phyloP scores from a whole-genome alignment of 2,329 filamentous ascomycete species.

The Elsinoe perseae region DNA sequence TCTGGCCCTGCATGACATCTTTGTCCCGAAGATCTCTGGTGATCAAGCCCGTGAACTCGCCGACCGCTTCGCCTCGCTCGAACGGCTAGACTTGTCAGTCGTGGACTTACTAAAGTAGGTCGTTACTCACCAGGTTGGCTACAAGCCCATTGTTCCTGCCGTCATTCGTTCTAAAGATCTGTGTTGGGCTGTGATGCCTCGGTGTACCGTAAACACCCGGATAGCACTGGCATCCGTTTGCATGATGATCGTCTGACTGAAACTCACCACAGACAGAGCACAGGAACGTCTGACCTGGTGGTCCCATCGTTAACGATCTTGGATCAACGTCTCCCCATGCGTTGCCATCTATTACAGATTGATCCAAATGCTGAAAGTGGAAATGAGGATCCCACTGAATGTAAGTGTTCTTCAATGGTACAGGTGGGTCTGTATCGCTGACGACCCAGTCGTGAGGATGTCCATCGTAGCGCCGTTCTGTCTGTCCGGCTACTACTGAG shows the following conservation, averaged over 20 bases:
- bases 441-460: constrained; percentile 49
- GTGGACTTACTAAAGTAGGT: not conserved
- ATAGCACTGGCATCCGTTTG: constrained; percentile 48
- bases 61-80: constrained; percentile 46
- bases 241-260: constrained; percentile 44
- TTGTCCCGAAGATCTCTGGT: constrained; percentile 46
- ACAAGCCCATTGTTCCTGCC: constrained; percentile 50
- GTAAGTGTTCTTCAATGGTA: constrained; percentile 42
- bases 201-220: constrained; percentile 39
- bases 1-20: constrained; percentile 45
- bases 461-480: constrained; percentile 37
- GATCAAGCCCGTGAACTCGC: constrained; percentile 50
- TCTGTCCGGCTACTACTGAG: constrained; percentile 39
- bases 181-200: constrained; percentile 42
- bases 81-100: constrained; percentile 30
- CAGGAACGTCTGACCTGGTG: constrained; percentile 22
- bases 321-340: constrained; percentile 46
- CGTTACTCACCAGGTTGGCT: constrained; percentile 30
- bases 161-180: constrained; percentile 46
- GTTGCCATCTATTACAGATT: constrained; percentile 42
- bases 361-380: constrained; percentile 43
- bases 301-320: constrained; percentile 28
- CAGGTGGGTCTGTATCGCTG: constrained; percentile 37
- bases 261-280: constrained; percentile 42
- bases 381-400: constrained; percentile 42